Conservation (phyloP, 2,329 filamentous ascomycete genomes). For the Xylaria sp. region DNA sequence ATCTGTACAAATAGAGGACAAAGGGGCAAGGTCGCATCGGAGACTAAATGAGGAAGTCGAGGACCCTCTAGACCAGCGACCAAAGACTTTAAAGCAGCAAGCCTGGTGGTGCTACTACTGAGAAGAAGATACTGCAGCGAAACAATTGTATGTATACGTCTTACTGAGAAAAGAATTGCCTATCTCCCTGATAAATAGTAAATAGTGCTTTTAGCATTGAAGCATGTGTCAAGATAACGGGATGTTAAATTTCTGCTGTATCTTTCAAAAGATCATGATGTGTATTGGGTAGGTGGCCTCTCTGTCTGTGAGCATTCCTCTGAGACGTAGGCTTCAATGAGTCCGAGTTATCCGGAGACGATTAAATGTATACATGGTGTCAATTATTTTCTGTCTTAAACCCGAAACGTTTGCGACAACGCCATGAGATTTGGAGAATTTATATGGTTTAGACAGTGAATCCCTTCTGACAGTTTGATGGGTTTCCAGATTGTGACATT, state of each 20-base stretch:
- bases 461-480: neutral
- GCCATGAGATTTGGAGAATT: neutral
- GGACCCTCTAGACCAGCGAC: too few species aligned
- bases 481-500: neutral
- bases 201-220: too few species aligned
- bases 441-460: neutral
- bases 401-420: neutral
- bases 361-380: neutral
- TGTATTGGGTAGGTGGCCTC: too few species aligned
- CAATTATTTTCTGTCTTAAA: neutral
- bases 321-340: too few species aligned
- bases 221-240: neutral
- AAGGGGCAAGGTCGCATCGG: too few species aligned
- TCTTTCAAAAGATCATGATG: too few species aligned
- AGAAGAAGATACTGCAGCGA: neutral
- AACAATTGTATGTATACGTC: neutral
- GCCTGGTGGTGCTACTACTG: slow-evolving; percentile 23
- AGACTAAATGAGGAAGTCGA: too few species aligned
- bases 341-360: neutral
- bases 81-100: slow-evolving; percentile 38
- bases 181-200: neutral
- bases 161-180: neutral
- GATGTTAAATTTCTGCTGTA: neutral
- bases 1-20: too few species aligned
- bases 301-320: too few species aligned